Conservation (phyloP, 768 basidiomycete genomes). For the Xerocomellus dryophilus region DNA sequence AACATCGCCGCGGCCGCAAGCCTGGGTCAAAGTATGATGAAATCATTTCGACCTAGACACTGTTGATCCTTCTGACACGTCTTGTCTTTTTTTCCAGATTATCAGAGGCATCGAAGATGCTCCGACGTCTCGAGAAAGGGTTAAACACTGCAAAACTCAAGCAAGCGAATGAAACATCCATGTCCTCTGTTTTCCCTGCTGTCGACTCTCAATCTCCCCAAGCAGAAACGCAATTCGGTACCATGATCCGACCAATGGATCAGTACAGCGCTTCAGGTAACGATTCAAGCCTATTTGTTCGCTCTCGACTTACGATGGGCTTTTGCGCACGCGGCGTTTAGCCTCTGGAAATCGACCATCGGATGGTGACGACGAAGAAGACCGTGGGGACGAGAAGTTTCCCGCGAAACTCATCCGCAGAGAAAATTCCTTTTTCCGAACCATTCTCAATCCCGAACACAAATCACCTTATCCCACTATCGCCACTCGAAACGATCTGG, state of each 20-base stretch:
- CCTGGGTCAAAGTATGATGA: slow-evolving; percentile 78
- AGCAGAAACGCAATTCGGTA: slow-evolving; percentile 27
- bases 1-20: slow-evolving; percentile 84
- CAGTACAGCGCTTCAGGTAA: slow-evolving; percentile 31
- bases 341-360: slow-evolving; percentile 27
- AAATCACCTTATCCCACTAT: slow-evolving; percentile 38
- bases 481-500: slow-evolving; percentile 34
- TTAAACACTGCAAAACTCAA: slow-evolving; percentile 75
- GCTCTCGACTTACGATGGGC: slow-evolving; percentile 1
- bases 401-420: slow-evolving; percentile 71
- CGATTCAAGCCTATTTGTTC: not conserved
- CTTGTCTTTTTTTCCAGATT: slow-evolving; percentile 46
- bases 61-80: slow-evolving; percentile 7
- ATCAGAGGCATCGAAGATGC: slow-evolving; percentile 88
- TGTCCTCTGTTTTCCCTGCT: slow-evolving; percentile 33
- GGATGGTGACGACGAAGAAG: slow-evolving; percentile 61
- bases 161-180: slow-evolving; percentile 39
- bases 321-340: slow-evolving; percentile 10
- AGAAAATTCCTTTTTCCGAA: slow-evolving; percentile 82
- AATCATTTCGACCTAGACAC: slow-evolving; percentile 4
- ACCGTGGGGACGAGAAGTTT: slow-evolving; percentile 64
- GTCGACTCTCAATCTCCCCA: slow-evolving; percentile 31
- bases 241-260: slow-evolving; percentile 30
- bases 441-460: slow-evolving; percentile 72
- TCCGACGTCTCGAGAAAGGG: slow-evolving; percentile 81